A percentile compares a stretch with the other conserved stretches of the same genome.
phyloP scores from a whole-genome alignment of 129 eudicot species.

The Dittrichia graveolens region DNA sequence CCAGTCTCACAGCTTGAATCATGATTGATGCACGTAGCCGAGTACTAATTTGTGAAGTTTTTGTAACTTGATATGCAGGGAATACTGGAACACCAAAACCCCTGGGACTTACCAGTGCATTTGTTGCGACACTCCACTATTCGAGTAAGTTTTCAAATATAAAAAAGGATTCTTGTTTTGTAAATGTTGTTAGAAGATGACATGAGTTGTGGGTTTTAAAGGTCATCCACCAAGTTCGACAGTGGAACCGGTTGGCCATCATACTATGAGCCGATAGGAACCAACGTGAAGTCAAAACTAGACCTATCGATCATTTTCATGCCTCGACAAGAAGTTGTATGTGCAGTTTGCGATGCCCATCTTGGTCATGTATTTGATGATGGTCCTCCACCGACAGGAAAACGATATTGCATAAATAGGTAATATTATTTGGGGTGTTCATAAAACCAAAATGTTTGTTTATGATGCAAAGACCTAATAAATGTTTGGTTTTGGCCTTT shows the following conservation, averaged over 20 bases:
- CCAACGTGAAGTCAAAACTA: conserved; percentile 86
- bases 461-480: neutral
- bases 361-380: conserved; percentile 98
- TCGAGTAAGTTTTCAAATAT: conserved; percentile 55
- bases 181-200: neutral
- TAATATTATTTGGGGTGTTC: conserved; percentile 7
- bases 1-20: too few relatives aligned
- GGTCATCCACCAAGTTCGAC: conserved; percentile 89
- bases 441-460: neutral
- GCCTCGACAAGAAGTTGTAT: conserved; percentile 93
- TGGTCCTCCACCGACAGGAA: conserved; percentile 92
- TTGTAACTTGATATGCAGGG: conserved; percentile 40
- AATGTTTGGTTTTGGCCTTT: neutral
- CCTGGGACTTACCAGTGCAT: conserved; percentile 85
- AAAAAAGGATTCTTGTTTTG: neutral
- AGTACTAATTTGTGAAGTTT: neutral
- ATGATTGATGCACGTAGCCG: too few relatives aligned
- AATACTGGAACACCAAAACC: conserved; percentile 93
- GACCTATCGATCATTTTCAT: conserved; percentile 87
- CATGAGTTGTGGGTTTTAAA: conserved; percentile 22
- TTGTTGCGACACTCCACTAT: conserved; percentile 92
- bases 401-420: conserved; percentile 93
- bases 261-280: conserved; percentile 69
- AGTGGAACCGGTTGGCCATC: conserved; percentile 99
- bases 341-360: conserved; percentile 90